Evolutionary conservation across 768 basidiomycete genomes (phyloP).

Genomic region (Mycena rosella): DNA sequence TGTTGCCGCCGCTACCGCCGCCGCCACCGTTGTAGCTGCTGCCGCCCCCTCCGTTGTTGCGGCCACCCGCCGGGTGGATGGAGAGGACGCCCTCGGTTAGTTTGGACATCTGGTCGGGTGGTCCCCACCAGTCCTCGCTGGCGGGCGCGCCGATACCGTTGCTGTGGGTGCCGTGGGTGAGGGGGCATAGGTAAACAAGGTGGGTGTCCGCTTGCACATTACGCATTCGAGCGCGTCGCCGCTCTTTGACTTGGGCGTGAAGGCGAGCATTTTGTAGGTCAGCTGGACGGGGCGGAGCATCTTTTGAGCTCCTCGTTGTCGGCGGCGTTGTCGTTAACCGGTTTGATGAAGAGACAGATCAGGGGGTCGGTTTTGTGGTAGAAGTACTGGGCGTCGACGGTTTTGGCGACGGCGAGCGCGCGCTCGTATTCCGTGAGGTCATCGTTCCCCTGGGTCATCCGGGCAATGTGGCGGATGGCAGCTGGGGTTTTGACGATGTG

Average conservation of each 20-base stretch:
- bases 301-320: not conserved
- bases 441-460: not conserved
- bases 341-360: not conserved
- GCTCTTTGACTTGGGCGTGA: not conserved
- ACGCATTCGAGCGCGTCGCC: not conserved
- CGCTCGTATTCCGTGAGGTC: not conserved
- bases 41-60: too few species aligned
- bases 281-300: not conserved
- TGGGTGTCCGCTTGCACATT: not conserved
- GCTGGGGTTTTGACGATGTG: not conserved
- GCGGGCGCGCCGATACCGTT: not conserved
- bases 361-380: not conserved
- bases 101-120: not conserved
- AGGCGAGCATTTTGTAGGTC: not conserved
- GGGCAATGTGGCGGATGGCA: not conserved
- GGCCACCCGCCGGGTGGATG: not conserved
- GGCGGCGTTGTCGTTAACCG: not conserved
- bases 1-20: not conserved
- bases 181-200: not conserved
- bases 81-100: not conserved
- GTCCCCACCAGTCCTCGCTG: not conserved
- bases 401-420: not conserved
- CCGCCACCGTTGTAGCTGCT: not conserved
- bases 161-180: not conserved
- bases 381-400: not conserved